Base-by-base conservation (phyloP, 495 filamentous ascomycete genomes). In the Hypoxylon fragiforme region DNA sequence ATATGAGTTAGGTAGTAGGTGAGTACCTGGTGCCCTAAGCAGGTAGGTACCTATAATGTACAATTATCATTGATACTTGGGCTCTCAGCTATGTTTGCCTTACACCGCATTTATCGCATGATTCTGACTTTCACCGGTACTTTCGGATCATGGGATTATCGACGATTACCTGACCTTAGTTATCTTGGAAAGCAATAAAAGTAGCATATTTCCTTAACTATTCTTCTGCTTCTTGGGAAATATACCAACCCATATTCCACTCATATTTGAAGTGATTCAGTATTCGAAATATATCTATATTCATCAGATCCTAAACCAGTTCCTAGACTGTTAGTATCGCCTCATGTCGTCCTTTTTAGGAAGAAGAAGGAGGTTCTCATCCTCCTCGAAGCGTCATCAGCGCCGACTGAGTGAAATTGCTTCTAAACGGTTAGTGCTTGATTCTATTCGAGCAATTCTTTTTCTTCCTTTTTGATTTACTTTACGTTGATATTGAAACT, bases 351-450 rank as follows among this genome's bases (percentile, higher is more conserved):
- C 47, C 13, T 30, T 36, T 14, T 6, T 55, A 18, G 50, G 44
- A 48, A 57, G 32, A 42, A 62, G 58, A 47, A 52, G 58, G 37
- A 56, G 45, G 28, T 62, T 62, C 8, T 62, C 58, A 13, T 44
- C 52, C 21, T 44, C 58, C 31, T 62, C 58, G 2, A 19, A 32
- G 3, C 52, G 47, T 19, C 58, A 57, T 22, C 52, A 53, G 21
- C 58, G 58, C 19, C 52, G 58, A 7, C 38, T 62, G 4, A 62
- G 58, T 9, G 52, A 56, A 24, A 48, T 53, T 34, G 58, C 48
- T 52, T 52, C 58, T n/a, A 62, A 49, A 62, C 34, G 58, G 58
- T 62, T 8, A 62, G 58, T 56, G 34, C 28, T n/a, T 20, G 40
- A n/a, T 40, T 24, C 11, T 7, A 14, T n/a, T 8, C 15, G 11